phyloP scores from a whole-genome alignment of 257 asterid genomes.

The Solanum commersonii region DNA sequence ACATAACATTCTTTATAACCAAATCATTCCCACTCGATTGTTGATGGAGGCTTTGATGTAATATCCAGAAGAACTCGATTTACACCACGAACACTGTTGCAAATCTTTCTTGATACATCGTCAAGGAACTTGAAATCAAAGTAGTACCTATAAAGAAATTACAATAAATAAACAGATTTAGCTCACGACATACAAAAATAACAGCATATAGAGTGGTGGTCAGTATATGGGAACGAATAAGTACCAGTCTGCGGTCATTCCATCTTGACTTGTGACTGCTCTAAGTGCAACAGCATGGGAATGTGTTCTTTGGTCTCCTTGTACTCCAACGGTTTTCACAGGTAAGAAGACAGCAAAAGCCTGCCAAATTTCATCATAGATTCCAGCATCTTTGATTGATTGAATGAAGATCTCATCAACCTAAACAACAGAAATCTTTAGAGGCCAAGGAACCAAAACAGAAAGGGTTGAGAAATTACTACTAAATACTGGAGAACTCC shows the following conservation, averaged over 20 bases:
- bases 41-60: constrained; percentile 98
- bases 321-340: constrained; percentile 86
- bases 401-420: constrained; percentile 96
- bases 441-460: neutral
- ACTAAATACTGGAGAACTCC: neutral
- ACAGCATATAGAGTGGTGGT: neutral
- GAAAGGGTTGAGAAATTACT: neutral
- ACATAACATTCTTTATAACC: neutral
- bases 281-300: constrained; percentile 80
- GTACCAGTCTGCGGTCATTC: constrained; percentile 99
- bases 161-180: neutral
- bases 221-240: neutral
- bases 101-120: constrained; percentile 73
- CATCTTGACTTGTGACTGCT: constrained; percentile 98
- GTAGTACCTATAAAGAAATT: constrained; percentile 50
- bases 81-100: constrained; percentile 91
- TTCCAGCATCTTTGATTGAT: constrained; percentile 81
- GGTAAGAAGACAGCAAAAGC: constrained; percentile 98
- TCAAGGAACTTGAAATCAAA: constrained; percentile 80
- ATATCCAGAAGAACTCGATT: constrained; percentile 92
- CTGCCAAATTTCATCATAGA: constrained; percentile 92
- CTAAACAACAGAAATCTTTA: constrained; percentile 20
- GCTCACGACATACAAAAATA: neutral
- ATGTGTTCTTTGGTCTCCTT: constrained; percentile 97
- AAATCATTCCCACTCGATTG: constrained; percentile 89